Base-by-base conservation (phyloP, 352 stramenopile genomes). In the Globisporangium splendens region DNA sequence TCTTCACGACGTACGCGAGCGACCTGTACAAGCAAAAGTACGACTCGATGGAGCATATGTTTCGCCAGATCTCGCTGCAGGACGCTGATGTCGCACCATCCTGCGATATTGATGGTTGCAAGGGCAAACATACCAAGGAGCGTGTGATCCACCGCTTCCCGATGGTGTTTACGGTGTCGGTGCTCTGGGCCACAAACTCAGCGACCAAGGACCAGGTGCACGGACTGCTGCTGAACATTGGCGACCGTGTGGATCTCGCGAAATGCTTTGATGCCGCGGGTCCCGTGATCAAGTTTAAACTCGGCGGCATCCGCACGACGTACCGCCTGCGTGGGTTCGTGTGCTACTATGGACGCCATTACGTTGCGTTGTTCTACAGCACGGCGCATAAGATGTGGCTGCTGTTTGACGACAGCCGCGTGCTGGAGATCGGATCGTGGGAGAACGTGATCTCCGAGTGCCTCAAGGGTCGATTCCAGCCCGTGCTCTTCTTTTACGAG, bases 351-450 rank as follows among this genome's bases (percentile, higher is more conserved):
- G 85, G 85, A 1, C 76, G 72, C 4, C 85, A 94, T 60, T 94
- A 94, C 58, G 78, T 94, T 39, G 81, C 85, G 14, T 62, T 93
- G 3, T 94, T 94, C 49, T 93, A 91, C 75, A 88, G 73, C 56
- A 94, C 83, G 38, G 83, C 84, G 10, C 85, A 94, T 70, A 87
- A 91, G 48, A 87, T 87, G 65, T 94, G 85, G 85, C 58, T 93
- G n/a, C 74, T 94, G 33, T 93, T 94, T 49, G 85, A 94, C 41
- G 85, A 94, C 53, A 91, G 72, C 22, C 83, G 80, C 15, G 85
- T 94, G 21, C 66, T 88, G 3, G 80, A 92, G 50, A 79, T 94
- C 38, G 85, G 85, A 20, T 63, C 76, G 10, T 94, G 85, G 85
- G 72, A 77, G 22, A 79, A 87, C 20, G 85, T 91, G n/a, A 79